Base-by-base conservation (phyloP, 2,329 filamentous ascomycete species). In the Fusarium duplospermum region DNA sequence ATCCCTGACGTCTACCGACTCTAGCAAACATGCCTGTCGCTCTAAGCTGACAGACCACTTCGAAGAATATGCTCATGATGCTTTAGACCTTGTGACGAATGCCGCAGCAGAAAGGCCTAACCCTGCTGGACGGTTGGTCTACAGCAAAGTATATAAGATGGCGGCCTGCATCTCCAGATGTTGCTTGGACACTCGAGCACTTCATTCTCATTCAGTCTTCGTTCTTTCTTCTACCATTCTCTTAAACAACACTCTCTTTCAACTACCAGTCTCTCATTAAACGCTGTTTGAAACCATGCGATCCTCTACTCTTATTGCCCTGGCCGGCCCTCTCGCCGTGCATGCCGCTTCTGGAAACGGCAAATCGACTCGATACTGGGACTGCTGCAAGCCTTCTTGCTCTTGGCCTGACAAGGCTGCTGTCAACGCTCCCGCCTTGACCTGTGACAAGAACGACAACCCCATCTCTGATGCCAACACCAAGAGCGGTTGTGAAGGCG, bases 321-420 rank as follows among this genome's bases (percentile, higher is more conserved):
- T 78, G 68, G 70, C 60, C 33, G 71, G 71, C 66, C 72, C 76
- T 52, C 68, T 78, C 61, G 71, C 69, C 52, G 72, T 78, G 62
- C 71, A 64, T 57, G 78, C 77, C 64, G 72, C 78, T 69, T 80
- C 78, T 63, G 78, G 78, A 64, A 74, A 67, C 33, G 80, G 79
- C 20, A 70, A 72, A 24, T 79, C 77, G 29, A 78, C 73, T 35
- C 78, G 87, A 68, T 89, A 88, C 80, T 89, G 89, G 88, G 91
- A 93, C 80, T 93, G 92, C 84, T 93, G 91, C 84, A 93, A 94
- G 85, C 88, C 91, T 27, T 91, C 89, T 22, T 93, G 91, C 80
- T 85, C 86, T 4, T 90, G 91, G 91, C 79, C 84, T 14, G 86
- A 81, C 63, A 92, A 92, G 80, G 89, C 87, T 16, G 71, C 84